phyloP scores from a whole-genome alignment of 306 rosid species.

The cucumber (Cucumis sativus) region DNA sequence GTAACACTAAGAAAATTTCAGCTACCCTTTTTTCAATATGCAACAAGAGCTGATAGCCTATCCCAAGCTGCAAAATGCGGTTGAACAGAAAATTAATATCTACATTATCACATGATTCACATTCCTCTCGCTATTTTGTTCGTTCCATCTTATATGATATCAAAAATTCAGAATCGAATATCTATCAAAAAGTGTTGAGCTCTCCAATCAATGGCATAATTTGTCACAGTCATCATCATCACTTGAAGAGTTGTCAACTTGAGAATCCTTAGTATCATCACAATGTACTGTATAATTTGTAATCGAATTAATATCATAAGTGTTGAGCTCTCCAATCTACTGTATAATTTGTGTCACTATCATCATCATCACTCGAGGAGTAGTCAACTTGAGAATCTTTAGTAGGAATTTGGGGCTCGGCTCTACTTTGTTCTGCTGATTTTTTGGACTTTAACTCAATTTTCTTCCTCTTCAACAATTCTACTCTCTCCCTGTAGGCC shows the following conservation, averaged over 20 bases:
- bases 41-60: neutral
- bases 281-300: slow-evolving; percentile 69
- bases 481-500: slow-evolving; percentile 49
- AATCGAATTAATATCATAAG: slow-evolving; percentile 25
- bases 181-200: slow-evolving; percentile 71
- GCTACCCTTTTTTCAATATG: neutral
- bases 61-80: neutral
- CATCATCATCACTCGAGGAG: slow-evolving; percentile 62
- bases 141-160: neutral
- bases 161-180: neutral
- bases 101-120: neutral
- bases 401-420: slow-evolving; percentile 22
- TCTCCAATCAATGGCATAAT: slow-evolving; percentile 87
- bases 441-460: slow-evolving; percentile 44
- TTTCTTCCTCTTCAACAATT: slow-evolving; percentile 58
- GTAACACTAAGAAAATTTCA: neutral
- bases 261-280: slow-evolving; percentile 16
- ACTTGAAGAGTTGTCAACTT: slow-evolving; percentile 41
- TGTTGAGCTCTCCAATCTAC: slow-evolving; percentile 98
- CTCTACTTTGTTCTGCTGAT: slow-evolving; percentile 33
- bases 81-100: neutral
- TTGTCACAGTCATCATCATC: slow-evolving; percentile 41
- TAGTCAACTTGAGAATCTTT: slow-evolving; percentile 34
- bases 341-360: slow-evolving; percentile 49
- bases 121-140: neutral